phyloP scores from a whole-genome alignment of 306 rosid genomes.

The Nissolia schottii region DNA sequence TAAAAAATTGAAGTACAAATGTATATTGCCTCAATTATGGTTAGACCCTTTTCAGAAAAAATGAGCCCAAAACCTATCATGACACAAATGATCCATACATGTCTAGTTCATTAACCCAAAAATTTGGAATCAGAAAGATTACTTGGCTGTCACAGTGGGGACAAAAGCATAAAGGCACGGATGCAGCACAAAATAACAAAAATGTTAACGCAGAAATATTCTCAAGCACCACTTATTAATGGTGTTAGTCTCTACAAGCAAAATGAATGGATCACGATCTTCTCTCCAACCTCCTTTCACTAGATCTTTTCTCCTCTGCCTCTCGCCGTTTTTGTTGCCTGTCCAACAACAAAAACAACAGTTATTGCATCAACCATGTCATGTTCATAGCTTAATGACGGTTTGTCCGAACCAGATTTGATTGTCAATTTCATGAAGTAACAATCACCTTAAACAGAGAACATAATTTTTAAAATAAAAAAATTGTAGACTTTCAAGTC shows the following conservation, averaged over 20 bases:
- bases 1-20: too few relatives aligned
- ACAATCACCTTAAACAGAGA: neutral
- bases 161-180: neutral
- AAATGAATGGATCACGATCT: slow-evolving; percentile 52
- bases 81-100: neutral
- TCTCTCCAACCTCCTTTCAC: slow-evolving; percentile 67
- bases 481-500: neutral
- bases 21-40: too few relatives aligned
- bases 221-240: neutral
- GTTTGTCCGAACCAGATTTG: neutral
- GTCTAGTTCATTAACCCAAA: neutral
- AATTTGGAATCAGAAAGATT: neutral
- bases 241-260: neutral
- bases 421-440: neutral
- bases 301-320: slow-evolving; percentile 86
- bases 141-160: neutral
- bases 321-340: slow-evolving; percentile 82
- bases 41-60: too few relatives aligned
- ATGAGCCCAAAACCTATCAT: neutral
- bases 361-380: neutral
- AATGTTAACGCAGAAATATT: neutral
- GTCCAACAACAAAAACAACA: slow-evolving; percentile 22
- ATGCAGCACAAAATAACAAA: slow-evolving; percentile 1
- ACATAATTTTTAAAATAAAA: neutral
- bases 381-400: neutral